phyloP scores from a whole-genome alignment of 352 stramenopile species.

The Pythium dissotocum region DNA sequence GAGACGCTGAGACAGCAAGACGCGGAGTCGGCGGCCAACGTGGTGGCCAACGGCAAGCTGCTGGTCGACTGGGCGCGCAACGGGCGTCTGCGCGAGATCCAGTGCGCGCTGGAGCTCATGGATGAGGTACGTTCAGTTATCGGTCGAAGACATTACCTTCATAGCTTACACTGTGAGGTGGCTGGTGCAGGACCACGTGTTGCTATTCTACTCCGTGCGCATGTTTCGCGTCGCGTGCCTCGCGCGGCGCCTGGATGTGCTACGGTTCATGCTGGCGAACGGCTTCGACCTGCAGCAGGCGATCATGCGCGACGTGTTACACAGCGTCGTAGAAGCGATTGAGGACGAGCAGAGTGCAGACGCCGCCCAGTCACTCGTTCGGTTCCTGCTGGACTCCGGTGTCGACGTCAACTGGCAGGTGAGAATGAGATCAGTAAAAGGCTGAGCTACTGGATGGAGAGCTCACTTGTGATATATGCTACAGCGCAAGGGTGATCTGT shows the following conservation, averaged over 20 bases:
- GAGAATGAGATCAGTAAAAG: neutral
- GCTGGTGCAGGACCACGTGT: slow-evolving; percentile 37
- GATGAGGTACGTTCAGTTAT: slow-evolving; percentile 31
- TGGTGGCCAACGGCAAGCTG: slow-evolving; percentile 67
- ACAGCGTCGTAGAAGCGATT: slow-evolving; percentile 47
- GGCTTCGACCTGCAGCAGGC: slow-evolving; percentile 64
- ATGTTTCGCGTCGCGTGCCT: slow-evolving; percentile 70
- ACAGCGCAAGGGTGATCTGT: slow-evolving; percentile 55
- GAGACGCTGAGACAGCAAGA: slow-evolving; percentile 44
- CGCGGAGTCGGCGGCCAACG: slow-evolving; percentile 50
- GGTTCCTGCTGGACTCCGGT: slow-evolving; percentile 60
- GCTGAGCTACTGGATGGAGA: neutral
- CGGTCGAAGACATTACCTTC: slow-evolving; percentile 29
- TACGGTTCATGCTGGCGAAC: slow-evolving; percentile 64
- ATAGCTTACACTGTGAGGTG: neutral
- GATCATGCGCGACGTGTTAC: slow-evolving; percentile 56
- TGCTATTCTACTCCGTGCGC: slow-evolving; percentile 63
- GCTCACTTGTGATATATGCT: neutral
- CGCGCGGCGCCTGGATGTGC: slow-evolving; percentile 46
- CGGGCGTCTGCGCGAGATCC: slow-evolving; percentile 53
- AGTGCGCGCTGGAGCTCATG: slow-evolving; percentile 49
- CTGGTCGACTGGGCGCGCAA: slow-evolving; percentile 47
- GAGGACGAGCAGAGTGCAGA: slow-evolving; percentile 33
- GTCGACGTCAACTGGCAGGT: slow-evolving; percentile 80
- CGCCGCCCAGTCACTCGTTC: slow-evolving; percentile 48